These are phyloP conservation scores for Monilinia polystroma DNA, from an alignment of 2,329 filamentous ascomycete genomes.

Conservation along the genomic window DNA sequence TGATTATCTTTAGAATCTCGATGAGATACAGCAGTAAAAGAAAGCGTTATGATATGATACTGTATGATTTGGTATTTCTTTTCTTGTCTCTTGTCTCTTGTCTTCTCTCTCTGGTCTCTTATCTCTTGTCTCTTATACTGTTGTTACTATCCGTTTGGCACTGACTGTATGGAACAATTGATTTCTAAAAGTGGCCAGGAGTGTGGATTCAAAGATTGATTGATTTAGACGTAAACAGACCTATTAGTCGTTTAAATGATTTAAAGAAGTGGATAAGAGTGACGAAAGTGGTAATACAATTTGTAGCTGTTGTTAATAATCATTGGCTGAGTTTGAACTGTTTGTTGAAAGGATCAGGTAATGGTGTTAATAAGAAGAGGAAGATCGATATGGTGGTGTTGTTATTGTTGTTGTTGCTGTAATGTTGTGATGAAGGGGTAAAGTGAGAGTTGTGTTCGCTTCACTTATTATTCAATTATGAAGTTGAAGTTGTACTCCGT, in stretches of 20 bases:
- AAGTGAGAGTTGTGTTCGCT: background rate
- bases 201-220: background rate
- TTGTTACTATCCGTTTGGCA: no score
- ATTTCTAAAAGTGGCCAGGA: background rate
- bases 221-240: background rate
- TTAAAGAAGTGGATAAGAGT: slow-evolving; percentile 7
- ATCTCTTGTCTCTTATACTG: no score
- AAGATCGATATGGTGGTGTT: background rate
- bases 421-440: background rate
- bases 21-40: no score
- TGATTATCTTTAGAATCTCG: no score
- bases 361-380: background rate
- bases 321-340: background rate
- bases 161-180: background rate
- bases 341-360: background rate
- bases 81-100: no score
- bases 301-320: background rate
- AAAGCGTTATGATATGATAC: no score
- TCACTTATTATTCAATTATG: background rate
- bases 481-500: no score
- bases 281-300: slow-evolving; percentile 9
- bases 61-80: no score
- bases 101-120: no score
- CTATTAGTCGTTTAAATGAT: background rate
- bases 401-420: background rate